Percentiles rank a stretch among this genome's conserved stretches.
Evolutionary conservation across 1,284 basidiomycete species (phyloP).

Genomic region (Anthracocystis setariae): DNA sequence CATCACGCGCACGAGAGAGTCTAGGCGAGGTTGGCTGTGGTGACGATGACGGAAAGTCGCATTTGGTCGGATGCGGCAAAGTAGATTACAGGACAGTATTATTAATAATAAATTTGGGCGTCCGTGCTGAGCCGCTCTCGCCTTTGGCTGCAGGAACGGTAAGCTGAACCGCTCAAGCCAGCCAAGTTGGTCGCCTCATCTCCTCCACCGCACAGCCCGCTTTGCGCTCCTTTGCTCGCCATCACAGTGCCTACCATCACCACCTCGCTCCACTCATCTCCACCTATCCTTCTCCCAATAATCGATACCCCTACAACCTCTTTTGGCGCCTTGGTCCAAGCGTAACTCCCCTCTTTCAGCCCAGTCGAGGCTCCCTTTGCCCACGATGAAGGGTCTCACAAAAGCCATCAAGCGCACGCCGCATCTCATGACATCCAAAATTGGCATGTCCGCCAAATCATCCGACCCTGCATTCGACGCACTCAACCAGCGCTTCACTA

Average conservation of each 20-base stretch:
- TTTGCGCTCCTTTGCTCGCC: background rate
- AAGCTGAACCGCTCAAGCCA: background rate
- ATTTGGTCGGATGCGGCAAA: constrained; percentile 1
- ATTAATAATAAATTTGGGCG: constrained; percentile 3
- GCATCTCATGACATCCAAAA: constrained; percentile 64
- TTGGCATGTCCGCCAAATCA: constrained; percentile 63
- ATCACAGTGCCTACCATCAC: background rate
- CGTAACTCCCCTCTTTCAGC: background rate
- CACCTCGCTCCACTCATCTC: background rate
- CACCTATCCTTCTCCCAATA: background rate
- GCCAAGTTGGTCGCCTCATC: background rate
- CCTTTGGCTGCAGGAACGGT: constrained; percentile 2
- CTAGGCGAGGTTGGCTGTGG: background rate
- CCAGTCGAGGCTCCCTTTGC: constrained; percentile 1
- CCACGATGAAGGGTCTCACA: constrained; percentile 58
- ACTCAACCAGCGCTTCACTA: constrained; percentile 73
- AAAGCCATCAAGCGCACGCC: constrained; percentile 64
- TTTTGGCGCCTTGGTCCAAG: background rate
- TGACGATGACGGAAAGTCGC: constrained; percentile 40
- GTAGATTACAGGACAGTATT: no score
- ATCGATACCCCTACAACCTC: background rate
- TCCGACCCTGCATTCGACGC: constrained; percentile 65
- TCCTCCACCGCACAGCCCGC: background rate
- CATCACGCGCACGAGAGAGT: constrained; percentile 22
- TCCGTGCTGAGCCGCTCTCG: constrained; percentile 10